Conservation (phyloP, 371 early-diverging fungal species). For the Mortierella sp. region DNA sequence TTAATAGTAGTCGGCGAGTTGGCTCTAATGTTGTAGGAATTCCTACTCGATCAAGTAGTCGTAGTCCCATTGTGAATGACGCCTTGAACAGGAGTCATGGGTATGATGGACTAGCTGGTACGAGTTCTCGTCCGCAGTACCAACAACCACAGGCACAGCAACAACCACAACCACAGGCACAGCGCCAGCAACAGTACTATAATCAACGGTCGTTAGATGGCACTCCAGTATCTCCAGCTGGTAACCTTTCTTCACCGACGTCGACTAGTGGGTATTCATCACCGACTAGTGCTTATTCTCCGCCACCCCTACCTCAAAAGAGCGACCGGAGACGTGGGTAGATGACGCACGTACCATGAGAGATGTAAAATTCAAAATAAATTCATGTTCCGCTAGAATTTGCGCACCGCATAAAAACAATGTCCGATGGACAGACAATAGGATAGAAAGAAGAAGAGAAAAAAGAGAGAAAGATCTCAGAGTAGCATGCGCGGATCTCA, state of each 20-base stretch:
- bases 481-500: too few relatives aligned
- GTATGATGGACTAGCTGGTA: too few relatives aligned
- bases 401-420: too few relatives aligned
- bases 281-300: not conserved
- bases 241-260: not conserved
- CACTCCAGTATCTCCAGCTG: not conserved
- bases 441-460: too few relatives aligned
- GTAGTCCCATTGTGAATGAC: not conserved
- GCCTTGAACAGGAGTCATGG: too few relatives aligned
- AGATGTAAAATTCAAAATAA: not conserved
- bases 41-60: not conserved
- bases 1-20: not conserved
- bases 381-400: too few relatives aligned
- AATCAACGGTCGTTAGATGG: too few relatives aligned
- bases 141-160: not conserved
- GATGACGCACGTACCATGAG: not conserved
- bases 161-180: not conserved
- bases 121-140: too few relatives aligned
- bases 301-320: constrained; percentile 11
- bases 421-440: too few relatives aligned
- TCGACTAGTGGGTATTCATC: not conserved
- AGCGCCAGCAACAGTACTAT: not conserved
- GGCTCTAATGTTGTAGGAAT: too few relatives aligned
- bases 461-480: too few relatives aligned
- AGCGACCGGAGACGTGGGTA: constrained; percentile 10